These are phyloP conservation scores for Xylaria intraflava DNA, from an alignment of 495 filamentous ascomycete species.

Conservation along the genomic window DNA sequence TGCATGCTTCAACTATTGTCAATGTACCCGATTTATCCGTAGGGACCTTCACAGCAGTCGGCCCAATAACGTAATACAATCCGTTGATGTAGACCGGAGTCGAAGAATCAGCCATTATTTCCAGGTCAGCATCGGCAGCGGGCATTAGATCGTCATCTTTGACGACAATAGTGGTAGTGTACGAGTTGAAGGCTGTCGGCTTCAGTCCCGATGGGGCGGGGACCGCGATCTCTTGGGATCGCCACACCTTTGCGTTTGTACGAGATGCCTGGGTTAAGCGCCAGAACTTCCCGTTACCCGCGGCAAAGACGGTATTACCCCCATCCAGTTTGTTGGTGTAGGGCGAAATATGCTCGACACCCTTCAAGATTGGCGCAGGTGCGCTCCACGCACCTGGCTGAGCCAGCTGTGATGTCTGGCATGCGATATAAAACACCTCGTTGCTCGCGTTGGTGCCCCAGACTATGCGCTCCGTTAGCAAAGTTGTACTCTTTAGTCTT, in stretches of 20 bases:
- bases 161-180: conserved; percentile 6
- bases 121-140: background rate
- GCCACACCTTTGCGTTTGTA: conserved; percentile 3
- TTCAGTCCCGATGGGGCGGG: background rate
- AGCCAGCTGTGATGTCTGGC: background rate
- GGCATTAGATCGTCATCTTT: background rate
- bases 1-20: background rate
- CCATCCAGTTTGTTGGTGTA: conserved; percentile 3
- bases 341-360: background rate
- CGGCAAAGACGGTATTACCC: conserved; percentile 7
- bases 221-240: background rate
- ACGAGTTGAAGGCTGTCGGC: conserved; percentile 1
- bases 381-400: conserved; percentile 1
- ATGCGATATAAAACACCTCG: conserved; percentile 2
- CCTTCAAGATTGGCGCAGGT: background rate
- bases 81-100: conserved; percentile 8
- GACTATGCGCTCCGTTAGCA: background rate
- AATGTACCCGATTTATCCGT: background rate
- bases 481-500: too few species aligned
- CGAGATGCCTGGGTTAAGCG: conserved; percentile 1
- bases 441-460: conserved; percentile 6
- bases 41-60: background rate
- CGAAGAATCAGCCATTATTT: background rate
- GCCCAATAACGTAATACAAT: background rate
- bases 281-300: conserved; percentile 1